phyloP scores from a whole-genome alignment of 495 filamentous ascomycete genomes.

The Penicillium flavigenum region DNA sequence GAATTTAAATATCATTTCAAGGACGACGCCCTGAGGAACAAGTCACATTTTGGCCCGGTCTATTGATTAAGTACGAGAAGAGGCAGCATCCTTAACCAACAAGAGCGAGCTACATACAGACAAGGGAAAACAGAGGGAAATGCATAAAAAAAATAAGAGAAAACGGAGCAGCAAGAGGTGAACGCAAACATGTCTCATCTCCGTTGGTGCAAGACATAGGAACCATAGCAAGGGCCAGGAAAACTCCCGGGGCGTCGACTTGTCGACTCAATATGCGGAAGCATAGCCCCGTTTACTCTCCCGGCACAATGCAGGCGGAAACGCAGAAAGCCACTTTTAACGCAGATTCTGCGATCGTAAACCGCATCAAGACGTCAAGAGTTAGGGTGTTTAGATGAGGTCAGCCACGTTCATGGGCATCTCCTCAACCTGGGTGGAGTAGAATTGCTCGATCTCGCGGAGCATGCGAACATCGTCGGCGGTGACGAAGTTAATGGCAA shows the following conservation, averaged over 20 bases:
- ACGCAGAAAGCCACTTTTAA: constrained; percentile 52
- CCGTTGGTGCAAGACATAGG: constrained; percentile 44
- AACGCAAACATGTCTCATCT: constrained; percentile 47
- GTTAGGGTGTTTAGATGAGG: constrained; percentile 51
- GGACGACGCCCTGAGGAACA: constrained; percentile 37
- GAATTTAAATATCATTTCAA: constrained; percentile 18
- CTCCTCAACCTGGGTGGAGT: constrained; percentile 63
- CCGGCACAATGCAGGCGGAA: constrained; percentile 29
- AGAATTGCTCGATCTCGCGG: constrained; percentile 85
- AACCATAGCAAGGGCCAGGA: constrained; percentile 33
- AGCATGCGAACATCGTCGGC: constrained; percentile 99
- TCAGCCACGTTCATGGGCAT: constrained; percentile 64
- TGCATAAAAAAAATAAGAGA: constrained; percentile 30
- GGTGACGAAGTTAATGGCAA: constrained; percentile 99
- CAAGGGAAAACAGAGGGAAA: constrained; percentile 21
- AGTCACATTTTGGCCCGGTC: constrained; percentile 47
- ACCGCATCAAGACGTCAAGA: constrained; percentile 45
- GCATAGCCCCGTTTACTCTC: constrained; percentile 15
- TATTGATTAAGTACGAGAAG: constrained; percentile 44
- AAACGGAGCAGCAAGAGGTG: constrained; percentile 44
- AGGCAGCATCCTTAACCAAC: constrained; percentile 45
- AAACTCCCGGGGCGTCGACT: constrained; percentile 1
- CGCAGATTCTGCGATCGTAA: constrained; percentile 48
- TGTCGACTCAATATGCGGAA: constrained; percentile 20
- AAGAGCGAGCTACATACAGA: constrained; percentile 44